Evolutionary conservation across 192 early-diverging fungal species (phyloP).

Genomic region (Entomortierella chlamydospora): DNA sequence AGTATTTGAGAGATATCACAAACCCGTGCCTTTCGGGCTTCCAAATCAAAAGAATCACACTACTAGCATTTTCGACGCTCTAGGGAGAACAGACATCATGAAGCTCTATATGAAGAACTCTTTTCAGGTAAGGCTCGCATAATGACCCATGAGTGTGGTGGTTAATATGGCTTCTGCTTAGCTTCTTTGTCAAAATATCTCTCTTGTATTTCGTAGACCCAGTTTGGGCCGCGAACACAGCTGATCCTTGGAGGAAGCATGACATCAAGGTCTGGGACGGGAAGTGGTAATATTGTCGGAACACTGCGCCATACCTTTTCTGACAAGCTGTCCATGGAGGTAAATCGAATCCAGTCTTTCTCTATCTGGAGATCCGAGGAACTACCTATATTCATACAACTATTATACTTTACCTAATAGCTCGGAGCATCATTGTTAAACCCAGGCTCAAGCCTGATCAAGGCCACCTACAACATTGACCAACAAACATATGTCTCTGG

Average conservation of each 20-base stretch:
- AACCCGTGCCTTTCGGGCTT: conserved; percentile 36
- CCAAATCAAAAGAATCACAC: conserved; percentile 20
- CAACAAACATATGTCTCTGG: conserved; percentile 71
- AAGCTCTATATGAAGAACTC: conserved; percentile 71
- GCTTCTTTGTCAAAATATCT: no score
- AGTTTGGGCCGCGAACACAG: conserved; percentile 62
- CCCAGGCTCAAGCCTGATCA: conserved; percentile 67
- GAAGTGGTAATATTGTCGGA: conserved; percentile 80
- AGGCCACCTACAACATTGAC: conserved; percentile 61
- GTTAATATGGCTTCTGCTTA: neutral
- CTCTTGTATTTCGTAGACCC: neutral
- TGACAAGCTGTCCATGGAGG: conserved; percentile 77
- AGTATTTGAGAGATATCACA: conserved; percentile 61
- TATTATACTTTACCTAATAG: conserved; percentile 21
- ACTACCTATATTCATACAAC: neutral
- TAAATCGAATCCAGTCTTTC: conserved; percentile 22
- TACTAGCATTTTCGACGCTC: conserved; percentile 23
- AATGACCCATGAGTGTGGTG: neutral
- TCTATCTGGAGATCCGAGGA: neutral
- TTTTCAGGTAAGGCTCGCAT: conserved; percentile 59
- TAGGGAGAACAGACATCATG: conserved; percentile 54
- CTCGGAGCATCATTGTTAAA: conserved; percentile 65
- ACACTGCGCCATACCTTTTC: conserved; percentile 83
- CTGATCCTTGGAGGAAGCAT: conserved; percentile 68
- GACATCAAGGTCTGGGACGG: conserved; percentile 72